Conservation (phyloP, 2,329 filamentous ascomycete species). For the Verticillium tricorpus region DNA sequence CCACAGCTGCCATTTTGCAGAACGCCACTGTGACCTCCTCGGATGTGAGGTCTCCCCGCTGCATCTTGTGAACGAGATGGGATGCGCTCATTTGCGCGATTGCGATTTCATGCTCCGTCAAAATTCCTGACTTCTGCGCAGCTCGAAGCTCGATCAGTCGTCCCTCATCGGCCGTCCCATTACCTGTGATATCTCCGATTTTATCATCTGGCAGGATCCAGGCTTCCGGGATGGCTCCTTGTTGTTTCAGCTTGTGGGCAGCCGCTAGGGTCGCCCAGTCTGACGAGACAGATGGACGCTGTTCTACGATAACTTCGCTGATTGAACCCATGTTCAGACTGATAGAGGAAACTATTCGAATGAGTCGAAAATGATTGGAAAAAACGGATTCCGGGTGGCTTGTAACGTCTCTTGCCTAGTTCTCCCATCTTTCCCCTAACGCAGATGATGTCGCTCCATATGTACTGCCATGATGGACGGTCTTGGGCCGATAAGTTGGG, state of each 20-base stretch:
- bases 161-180: slow-evolving; percentile 8
- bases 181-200: slow-evolving; percentile 4
- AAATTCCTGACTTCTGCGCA: slow-evolving; percentile 5
- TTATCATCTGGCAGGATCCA: slow-evolving; percentile 7
- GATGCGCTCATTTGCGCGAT: slow-evolving; percentile 16
- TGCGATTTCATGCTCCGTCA: slow-evolving; percentile 15
- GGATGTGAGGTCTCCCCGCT: slow-evolving; percentile 13
- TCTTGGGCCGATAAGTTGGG: no score
- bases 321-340: not conserved
- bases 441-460: not conserved
- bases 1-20: slow-evolving; percentile 21
- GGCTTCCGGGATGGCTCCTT: slow-evolving; percentile 8
- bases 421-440: no score
- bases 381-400: no score
- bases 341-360: not conserved
- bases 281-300: not conserved
- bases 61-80: slow-evolving; percentile 12
- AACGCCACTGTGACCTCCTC: slow-evolving; percentile 20
- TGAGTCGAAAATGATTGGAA: no score
- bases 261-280: slow-evolving; percentile 11
- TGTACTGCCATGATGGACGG: not conserved
- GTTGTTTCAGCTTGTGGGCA: slow-evolving; percentile 7
- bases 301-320: not conserved
- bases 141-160: slow-evolving; percentile 7
- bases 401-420: no score